Conservation (phyloP, 2,329 filamentous ascomycete species). For the Penicillium freii region DNA sequence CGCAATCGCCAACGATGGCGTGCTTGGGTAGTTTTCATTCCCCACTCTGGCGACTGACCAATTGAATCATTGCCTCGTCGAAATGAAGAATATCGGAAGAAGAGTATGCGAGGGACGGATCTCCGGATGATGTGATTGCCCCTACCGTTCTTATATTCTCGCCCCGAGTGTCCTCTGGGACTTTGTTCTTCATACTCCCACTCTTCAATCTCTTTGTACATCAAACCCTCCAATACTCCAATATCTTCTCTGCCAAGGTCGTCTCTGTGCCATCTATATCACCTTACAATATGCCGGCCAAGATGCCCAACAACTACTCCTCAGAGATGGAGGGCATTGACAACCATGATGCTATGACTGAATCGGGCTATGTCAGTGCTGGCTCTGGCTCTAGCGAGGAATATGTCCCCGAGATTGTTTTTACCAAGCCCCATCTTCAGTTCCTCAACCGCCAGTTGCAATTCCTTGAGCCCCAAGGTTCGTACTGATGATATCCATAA, state of each 20-base stretch:
- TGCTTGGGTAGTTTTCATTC: not conserved
- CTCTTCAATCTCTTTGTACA: conserved; percentile 5
- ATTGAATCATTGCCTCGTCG: conserved; percentile 24
- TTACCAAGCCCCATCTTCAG: conserved; percentile 83
- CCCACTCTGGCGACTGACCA: not conserved
- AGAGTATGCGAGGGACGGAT: conserved; percentile 20
- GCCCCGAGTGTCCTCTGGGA: conserved; percentile 18
- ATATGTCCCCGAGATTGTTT: conserved; percentile 71
- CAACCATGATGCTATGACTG: conserved; percentile 64
- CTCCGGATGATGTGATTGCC: conserved; percentile 36
- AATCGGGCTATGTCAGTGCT: conserved; percentile 74
- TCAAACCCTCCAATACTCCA: conserved; percentile 4
- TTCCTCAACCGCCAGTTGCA: conserved; percentile 90
- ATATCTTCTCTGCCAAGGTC: not conserved
- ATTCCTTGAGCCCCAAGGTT: conserved; percentile 75
- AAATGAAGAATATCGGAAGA: conserved; percentile 18
- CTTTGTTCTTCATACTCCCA: conserved; percentile 4
- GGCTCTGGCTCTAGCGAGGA: conserved; percentile 61
- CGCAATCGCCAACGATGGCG: not conserved
- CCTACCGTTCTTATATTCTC: conserved; percentile 31
- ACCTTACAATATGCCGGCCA: conserved; percentile 37
- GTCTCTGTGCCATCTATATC: not conserved
- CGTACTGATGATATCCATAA: conserved; percentile 21
- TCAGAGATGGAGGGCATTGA: conserved; percentile 37
- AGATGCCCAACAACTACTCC: conserved; percentile 37